Evolutionary conservation across 1,139 yeast genomes (phyloP).

Genomic region (Diutina scorzettiae): DNA sequence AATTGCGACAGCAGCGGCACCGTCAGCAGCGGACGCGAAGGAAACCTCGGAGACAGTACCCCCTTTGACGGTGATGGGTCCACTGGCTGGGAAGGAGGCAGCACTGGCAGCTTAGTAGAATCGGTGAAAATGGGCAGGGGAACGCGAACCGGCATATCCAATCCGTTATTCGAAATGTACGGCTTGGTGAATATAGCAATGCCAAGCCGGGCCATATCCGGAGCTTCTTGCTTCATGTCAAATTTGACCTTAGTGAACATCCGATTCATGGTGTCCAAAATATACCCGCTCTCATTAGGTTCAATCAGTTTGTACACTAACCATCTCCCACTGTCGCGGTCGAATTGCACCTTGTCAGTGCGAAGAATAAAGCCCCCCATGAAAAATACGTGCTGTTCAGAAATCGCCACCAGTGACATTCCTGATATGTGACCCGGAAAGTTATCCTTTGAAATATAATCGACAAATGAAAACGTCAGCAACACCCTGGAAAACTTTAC

Average conservation of each 20-base stretch:
- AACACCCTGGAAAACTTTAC: conserved; percentile 21
- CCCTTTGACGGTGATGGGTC: conserved; percentile 9
- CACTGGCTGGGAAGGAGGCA: conserved; percentile 7
- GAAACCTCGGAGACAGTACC: not conserved
- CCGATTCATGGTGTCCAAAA: conserved; percentile 23
- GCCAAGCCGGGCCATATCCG: conserved; percentile 9
- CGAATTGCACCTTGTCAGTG: conserved; percentile 15
- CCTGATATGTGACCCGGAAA: conserved; percentile 20
- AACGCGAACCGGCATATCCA: not conserved
- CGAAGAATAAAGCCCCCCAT: conserved; percentile 30
- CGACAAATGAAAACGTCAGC: conserved; percentile 18
- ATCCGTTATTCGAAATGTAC: not conserved
- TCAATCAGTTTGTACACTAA: conserved; percentile 21
- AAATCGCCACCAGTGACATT: conserved; percentile 20
- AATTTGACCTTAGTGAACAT: conserved; percentile 21
- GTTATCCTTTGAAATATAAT: conserved; percentile 11
- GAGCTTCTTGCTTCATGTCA: conserved; percentile 10
- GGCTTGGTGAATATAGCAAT: conserved; percentile 1
- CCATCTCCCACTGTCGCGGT: conserved; percentile 22
- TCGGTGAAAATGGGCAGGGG: conserved; percentile 2
- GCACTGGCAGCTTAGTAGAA: not conserved
- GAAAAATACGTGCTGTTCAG: conserved; percentile 26
- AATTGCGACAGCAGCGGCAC: not conserved
- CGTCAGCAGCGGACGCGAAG: not conserved
- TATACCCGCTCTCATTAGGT: conserved; percentile 26